Conservation (phyloP, 164 flowering plant species). For the Tetracentron sinense region DNA sequence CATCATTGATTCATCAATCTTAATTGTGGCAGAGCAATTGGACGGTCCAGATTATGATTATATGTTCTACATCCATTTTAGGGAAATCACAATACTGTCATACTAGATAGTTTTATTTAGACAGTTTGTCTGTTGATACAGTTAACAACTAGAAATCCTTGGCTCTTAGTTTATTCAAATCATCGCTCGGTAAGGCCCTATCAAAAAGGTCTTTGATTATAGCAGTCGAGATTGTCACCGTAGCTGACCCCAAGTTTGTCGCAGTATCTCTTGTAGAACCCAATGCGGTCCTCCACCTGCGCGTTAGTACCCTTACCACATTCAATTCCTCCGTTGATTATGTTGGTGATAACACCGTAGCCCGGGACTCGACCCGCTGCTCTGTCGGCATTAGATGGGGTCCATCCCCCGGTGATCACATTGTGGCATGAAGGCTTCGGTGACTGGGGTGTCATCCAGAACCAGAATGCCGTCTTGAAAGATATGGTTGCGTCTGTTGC, state of each 20-base stretch:
- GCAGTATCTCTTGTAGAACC: constrained; percentile 34
- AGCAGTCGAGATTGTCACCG: constrained; percentile 41
- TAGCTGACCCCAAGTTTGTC: constrained; percentile 22
- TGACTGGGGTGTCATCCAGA: constrained; percentile 39
- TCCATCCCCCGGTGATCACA: constrained; percentile 39
- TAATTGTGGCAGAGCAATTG: no score
- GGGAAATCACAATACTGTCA: no score
- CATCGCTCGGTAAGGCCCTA: no score
- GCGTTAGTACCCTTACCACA: constrained; percentile 25
- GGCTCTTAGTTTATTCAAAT: no score
- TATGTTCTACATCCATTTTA: no score
- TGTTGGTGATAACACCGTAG: constrained; percentile 41
- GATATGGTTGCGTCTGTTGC: constrained; percentile 26
- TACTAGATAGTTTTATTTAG: no score
- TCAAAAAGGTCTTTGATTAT: constrained; percentile 37
- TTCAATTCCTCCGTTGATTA: constrained; percentile 44
- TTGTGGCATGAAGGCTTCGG: constrained; percentile 41
- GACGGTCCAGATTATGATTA: no score
- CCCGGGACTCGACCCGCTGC: constrained; percentile 30
- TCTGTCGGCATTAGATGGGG: constrained; percentile 23
- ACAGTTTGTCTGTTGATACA: no score
- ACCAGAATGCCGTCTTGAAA: constrained; percentile 41
- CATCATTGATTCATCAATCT: no score
- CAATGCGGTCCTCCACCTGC: constrained; percentile 22
- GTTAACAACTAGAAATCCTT: no score